phyloP scores from a whole-genome alignment of 805 yeast genomes.

The Komagataella pastoris region DNA sequence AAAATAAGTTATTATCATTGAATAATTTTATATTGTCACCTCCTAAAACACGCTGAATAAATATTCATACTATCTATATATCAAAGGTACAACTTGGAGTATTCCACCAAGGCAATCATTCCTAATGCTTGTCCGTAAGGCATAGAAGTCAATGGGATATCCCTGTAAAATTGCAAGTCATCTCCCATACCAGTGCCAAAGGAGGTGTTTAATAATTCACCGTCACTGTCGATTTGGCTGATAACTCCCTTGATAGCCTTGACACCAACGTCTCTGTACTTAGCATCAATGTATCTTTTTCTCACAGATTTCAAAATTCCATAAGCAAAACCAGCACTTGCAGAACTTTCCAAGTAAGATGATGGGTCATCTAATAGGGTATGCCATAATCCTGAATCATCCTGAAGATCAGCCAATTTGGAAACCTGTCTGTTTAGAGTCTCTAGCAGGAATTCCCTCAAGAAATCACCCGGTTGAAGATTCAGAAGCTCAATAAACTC shows the following conservation, averaged over 20 bases:
- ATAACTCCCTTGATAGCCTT: constrained; percentile 19
- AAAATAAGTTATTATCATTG: background rate
- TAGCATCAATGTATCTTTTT: constrained; percentile 12
- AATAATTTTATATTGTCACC: background rate
- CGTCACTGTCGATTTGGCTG: constrained; percentile 14
- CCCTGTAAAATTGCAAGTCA: constrained; percentile 18
- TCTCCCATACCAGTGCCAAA: constrained; percentile 24
- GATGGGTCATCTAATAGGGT: constrained; percentile 18
- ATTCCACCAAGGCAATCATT: constrained; percentile 22
- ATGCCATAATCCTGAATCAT: constrained; percentile 19
- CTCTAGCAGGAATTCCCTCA: constrained; percentile 15
- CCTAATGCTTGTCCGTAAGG: constrained; percentile 15
- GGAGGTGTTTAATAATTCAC: constrained; percentile 20
- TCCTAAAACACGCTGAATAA: background rate
- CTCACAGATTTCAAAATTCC: constrained; percentile 21
- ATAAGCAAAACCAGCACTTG: constrained; percentile 23
- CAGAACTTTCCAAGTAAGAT: constrained; percentile 19
- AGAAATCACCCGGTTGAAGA: constrained; percentile 14
- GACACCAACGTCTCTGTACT: constrained; percentile 14
- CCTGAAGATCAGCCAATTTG: constrained; percentile 15
- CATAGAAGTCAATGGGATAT: constrained; percentile 21
- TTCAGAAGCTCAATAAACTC: constrained; percentile 19
- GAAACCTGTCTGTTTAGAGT: constrained; percentile 18
- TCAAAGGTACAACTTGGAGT: constrained; percentile 9
- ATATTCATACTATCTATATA: background rate